A percentile compares a stretch with the other conserved stretches of the same genome.
Conservation (phyloP, 202 grass and related monocot genomes). For the Digitaria exilis region DNA sequence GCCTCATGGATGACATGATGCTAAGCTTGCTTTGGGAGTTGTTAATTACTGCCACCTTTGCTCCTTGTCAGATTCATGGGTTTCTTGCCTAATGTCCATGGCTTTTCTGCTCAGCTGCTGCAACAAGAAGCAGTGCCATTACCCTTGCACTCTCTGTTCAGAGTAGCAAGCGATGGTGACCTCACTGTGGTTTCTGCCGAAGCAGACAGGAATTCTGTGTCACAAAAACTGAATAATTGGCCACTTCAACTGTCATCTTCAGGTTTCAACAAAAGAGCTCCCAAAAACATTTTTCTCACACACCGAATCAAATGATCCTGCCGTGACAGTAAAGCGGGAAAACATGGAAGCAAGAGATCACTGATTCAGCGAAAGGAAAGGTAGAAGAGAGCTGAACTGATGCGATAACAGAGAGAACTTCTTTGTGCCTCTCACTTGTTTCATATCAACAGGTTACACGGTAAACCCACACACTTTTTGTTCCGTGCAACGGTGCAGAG, state of each 20-base stretch:
- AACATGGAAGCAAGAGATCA: background rate
- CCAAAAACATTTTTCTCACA: background rate
- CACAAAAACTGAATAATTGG: background rate
- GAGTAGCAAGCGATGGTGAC: background rate
- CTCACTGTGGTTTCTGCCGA: background rate
- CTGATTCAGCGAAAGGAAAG: background rate
- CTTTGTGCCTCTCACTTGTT: slow-evolving; percentile 6
- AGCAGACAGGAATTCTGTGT: background rate
- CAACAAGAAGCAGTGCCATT: background rate
- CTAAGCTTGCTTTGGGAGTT: background rate
- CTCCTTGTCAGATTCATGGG: background rate
- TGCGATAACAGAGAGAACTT: background rate
- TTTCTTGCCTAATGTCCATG: background rate
- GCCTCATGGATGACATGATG: slow-evolving; percentile 8
- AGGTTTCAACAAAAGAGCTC: background rate
- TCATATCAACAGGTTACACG: slow-evolving; percentile 41
- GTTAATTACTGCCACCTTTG: background rate
- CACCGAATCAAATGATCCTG: background rate
- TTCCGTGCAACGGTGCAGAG: background rate
- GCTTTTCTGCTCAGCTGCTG: background rate
- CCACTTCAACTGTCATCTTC: background rate
- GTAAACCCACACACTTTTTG: background rate
- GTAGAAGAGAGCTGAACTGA: background rate
- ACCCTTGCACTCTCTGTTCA: background rate
- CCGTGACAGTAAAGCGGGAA: background rate